Base-by-base conservation (phyloP, 176 grass and related monocot species). In the Stipa capillata region DNA sequence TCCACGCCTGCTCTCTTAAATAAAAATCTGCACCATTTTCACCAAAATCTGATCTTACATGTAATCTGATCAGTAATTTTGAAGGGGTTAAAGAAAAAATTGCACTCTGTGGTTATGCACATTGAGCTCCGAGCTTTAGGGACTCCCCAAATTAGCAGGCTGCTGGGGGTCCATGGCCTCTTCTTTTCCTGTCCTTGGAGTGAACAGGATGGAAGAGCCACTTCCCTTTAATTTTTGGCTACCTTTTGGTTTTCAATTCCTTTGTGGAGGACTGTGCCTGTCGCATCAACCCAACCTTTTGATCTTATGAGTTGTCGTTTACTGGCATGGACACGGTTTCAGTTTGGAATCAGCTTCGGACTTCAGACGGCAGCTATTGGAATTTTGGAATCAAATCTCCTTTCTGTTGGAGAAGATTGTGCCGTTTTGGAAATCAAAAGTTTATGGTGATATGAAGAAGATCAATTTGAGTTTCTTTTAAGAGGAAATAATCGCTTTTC, bases 71-170 rank as follows among this genome's bases (percentile, higher is more conserved):
- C n/a, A n/a, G n/a, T n/a, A n/a, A n/a, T 65, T 74, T 35, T 64
- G 48, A 79, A 32, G 57, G 35, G 50, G 14, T 72, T 31, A n/a
- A n/a, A n/a, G n/a, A 7, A 4, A 52, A 88, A 79, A 68, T 7
- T 34, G 39, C 43, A 43, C 27, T 32, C 20, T 72, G 66, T 80
- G 82, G 50, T 68, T 69, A 49, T 55, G 20, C 69, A 7, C 53
- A 47, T 85, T 21, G 82, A 74, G 64, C 60, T 71, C 47, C 40
- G 82, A 70, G 75, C n/a, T n/a, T n/a, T n/a, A n/a, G n/a, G n/a
- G n/a, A n/a, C n/a, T n/a, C 60, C 85, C 72, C 77, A 37, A 65
- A 83, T 69, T 42, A 58, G 36, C 42, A 72, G 33, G 59, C 59
- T 44, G 34, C 50, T n/a, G n/a, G n/a, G 66, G 68, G 65, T 70